Base-by-base conservation (phyloP, 495 filamentous ascomycete species). In the Neurospora cerealis region DNA sequence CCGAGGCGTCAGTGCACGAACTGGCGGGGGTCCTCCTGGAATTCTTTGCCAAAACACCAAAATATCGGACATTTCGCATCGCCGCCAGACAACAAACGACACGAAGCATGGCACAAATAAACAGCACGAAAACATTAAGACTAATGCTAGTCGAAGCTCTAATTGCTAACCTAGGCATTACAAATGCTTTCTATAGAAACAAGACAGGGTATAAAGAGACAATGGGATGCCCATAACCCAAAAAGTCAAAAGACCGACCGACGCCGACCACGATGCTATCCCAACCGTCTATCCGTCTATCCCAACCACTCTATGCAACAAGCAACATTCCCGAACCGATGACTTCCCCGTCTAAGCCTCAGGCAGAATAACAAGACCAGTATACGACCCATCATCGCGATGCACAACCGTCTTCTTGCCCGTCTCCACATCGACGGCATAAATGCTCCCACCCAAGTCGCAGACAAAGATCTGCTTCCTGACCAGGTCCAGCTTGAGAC, bases 361-460 rank as follows among this genome's bases (percentile, higher is more conserved):
- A 36, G 28, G 28, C 2, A 38, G 34, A 9, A 36, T n/a, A 54
- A 28, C 39, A 73, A 73, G 44, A 34, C 72, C 72, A 15, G 72
- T 73, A 60, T 73, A 73, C 21, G 39, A 54, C 24, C 72, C 72
- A 3, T 74, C 73, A 69, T 74, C 73, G 1, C 9, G n/a, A 69
- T 41, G 40, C 8, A 74, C 15, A 37, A 71, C 70, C 17, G 70
- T 66, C 80, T 83, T 85, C 46, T 78, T 76, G 10, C 76, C 79
- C 34, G 79, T 84, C 21, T 84, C 80, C 62, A 83, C 40, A 70
- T 80, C 78, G 37, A 83, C 80, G 10, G 79, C 77, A 69, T 84
- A 86, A 8, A 87, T 44, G 66, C 81, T 77, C 1, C 85, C 85
- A 3, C 83, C 81, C n/a, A 87, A 54, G 73, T 86, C 83, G 4